Evolutionary conservation across 2,329 filamentous ascomycete species (phyloP).

Genomic region (Thelonectria discophora): DNA sequence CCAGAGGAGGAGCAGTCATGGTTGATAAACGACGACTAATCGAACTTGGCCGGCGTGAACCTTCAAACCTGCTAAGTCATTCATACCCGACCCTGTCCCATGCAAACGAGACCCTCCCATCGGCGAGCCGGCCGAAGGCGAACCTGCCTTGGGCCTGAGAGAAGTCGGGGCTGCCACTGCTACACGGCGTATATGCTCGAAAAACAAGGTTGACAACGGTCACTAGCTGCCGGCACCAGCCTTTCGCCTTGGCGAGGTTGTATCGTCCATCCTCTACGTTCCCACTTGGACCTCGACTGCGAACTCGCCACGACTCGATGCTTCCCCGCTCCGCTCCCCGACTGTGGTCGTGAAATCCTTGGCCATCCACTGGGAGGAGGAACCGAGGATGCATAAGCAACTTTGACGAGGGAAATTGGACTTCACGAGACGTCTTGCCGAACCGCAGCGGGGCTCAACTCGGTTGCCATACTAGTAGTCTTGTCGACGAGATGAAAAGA

Average conservation of each 20-base stretch:
- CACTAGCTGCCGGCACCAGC: conserved; percentile 15
- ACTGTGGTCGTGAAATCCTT: neutral
- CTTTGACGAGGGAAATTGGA: conserved; percentile 16
- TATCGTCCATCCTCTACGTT: conserved; percentile 1
- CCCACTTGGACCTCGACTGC: conserved; percentile 8
- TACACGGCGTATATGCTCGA: conserved; percentile 2
- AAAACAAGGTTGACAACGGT: conserved; percentile 16
- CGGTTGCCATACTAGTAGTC: neutral
- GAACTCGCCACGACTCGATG: neutral
- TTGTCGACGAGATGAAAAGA: neutral
- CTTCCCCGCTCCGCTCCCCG: neutral
- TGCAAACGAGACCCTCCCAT: conserved; percentile 13
- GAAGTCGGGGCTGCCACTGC: neutral
- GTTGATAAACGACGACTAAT: conserved; percentile 25
- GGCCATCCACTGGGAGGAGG: neutral
- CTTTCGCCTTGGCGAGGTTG: conserved; percentile 6
- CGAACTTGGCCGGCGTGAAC: neutral
- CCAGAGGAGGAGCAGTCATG: conserved; percentile 2
- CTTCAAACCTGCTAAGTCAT: neutral
- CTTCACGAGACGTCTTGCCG: conserved; percentile 1
- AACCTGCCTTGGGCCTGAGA: neutral
- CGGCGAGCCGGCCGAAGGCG: conserved; percentile 16
- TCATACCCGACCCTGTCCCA: neutral
- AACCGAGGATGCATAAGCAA: conserved; percentile 6
- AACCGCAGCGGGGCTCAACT: neutral